phyloP scores from a whole-genome alignment of 2,329 filamentous ascomycete genomes.

The Hypomyces perniciosus region DNA sequence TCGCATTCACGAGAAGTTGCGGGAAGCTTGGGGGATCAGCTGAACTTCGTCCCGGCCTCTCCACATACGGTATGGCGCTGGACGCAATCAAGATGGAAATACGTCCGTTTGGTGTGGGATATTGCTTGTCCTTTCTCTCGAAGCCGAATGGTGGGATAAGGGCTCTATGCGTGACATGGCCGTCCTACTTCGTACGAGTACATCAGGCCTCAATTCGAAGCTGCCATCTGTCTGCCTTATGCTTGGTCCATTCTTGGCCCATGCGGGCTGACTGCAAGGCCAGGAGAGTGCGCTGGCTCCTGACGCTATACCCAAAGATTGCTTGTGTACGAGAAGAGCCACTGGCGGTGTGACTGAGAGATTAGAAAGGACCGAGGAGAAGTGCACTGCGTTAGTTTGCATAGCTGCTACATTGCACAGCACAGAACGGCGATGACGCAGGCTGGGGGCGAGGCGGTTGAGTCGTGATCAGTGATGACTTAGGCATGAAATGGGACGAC shows the following conservation, averaged over 20 bases:
- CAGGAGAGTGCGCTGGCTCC: neutral
- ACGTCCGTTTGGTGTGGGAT: no score
- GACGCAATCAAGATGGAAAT: no score
- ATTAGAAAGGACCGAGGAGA: conserved; percentile 6
- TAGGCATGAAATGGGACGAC: neutral
- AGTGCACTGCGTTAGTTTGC: neutral
- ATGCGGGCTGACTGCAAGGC: neutral
- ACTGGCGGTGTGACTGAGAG: conserved; percentile 11
- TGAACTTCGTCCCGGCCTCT: neutral
- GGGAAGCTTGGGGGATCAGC: neutral
- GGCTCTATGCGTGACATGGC: no score
- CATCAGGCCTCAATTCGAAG: neutral
- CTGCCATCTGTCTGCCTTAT: neutral
- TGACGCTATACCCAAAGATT: neutral
- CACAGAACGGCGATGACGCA: conserved; percentile 1
- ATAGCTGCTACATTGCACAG: neutral
- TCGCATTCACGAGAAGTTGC: neutral
- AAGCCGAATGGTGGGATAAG: no score
- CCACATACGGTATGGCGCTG: neutral
- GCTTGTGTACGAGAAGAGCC: neutral
- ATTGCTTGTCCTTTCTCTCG: no score
- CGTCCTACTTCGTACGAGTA: no score
- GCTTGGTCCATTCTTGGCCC: neutral
- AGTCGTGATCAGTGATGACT: neutral
- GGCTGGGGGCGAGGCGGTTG: neutral